These are phyloP conservation scores for Leccinum longicurvipes DNA, from an alignment of 768 basidiomycete species.

Conservation along the genomic window DNA sequence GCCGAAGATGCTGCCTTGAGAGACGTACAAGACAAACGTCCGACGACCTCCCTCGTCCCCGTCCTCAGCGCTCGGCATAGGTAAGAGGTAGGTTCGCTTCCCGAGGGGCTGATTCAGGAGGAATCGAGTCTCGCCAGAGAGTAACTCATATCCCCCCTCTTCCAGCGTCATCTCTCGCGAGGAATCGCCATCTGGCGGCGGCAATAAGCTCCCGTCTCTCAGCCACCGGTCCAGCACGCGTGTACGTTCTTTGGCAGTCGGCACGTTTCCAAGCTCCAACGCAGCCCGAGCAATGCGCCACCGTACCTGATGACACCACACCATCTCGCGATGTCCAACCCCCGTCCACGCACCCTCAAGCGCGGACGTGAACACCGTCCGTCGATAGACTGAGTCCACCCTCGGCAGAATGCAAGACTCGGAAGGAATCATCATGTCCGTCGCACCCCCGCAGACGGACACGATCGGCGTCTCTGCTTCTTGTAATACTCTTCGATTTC, in stretches of 20 bases:
- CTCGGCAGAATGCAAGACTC: slow-evolving; percentile 75
- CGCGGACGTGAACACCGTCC: slow-evolving; percentile 79
- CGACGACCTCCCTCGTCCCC: neutral
- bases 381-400: slow-evolving; percentile 38
- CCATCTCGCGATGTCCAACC: slow-evolving; percentile 93
- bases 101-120: slow-evolving; percentile 42
- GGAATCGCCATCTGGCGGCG: slow-evolving; percentile 30
- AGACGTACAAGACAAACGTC: slow-evolving; percentile 56
- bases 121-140: slow-evolving; percentile 39
- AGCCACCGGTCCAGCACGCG: slow-evolving; percentile 62
- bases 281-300: slow-evolving; percentile 81
- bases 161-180: slow-evolving; percentile 8
- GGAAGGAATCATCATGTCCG: slow-evolving; percentile 89
- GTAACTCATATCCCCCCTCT: slow-evolving; percentile 31
- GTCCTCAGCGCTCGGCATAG: slow-evolving; percentile 21
- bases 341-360: slow-evolving; percentile 94
- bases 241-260: slow-evolving; percentile 26
- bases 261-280: slow-evolving; percentile 55
- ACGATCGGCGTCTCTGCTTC: slow-evolving; percentile 62
- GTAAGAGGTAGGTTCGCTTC: slow-evolving; percentile 50
- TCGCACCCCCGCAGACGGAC: slow-evolving; percentile 88
- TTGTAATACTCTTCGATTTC: slow-evolving; percentile 39
- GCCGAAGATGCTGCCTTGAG: slow-evolving; percentile 50
- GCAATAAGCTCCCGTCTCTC: slow-evolving; percentile 53
- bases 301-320: slow-evolving; percentile 98